These are phyloP conservation scores for Phaeotremella fagi DNA, from an alignment of 768 basidiomycete genomes.

Conservation along the genomic window DNA sequence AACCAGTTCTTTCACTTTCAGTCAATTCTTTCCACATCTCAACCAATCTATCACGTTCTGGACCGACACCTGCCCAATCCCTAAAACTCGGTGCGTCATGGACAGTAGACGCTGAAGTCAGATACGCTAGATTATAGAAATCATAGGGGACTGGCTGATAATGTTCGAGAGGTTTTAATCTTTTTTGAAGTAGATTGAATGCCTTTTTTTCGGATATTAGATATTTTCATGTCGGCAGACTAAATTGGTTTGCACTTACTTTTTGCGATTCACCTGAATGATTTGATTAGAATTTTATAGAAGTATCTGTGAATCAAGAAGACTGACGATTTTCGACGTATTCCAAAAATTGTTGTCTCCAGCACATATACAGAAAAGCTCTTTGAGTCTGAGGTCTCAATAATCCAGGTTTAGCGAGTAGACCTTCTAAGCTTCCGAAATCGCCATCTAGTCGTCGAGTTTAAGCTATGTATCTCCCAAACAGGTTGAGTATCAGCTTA, in stretches of 20 bases:
- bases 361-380: slow-evolving; percentile 44
- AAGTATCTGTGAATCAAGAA: not conserved
- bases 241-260: slow-evolving; percentile 3
- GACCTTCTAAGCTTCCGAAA: slow-evolving; percentile 33
- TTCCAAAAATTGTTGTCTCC: slow-evolving; percentile 46
- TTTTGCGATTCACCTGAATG: slow-evolving; percentile 11
- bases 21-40: slow-evolving; percentile 36
- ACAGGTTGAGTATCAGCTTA: slow-evolving; percentile 5
- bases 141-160: slow-evolving; percentile 47
- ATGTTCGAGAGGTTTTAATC: slow-evolving; percentile 47
- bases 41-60: slow-evolving; percentile 40
- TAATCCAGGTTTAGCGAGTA: slow-evolving; percentile 30
- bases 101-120: slow-evolving; percentile 44
- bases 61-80: slow-evolving; percentile 43
- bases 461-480: too few species aligned
- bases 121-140: slow-evolving; percentile 45
- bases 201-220: too few species aligned
- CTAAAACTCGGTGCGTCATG: slow-evolving; percentile 42
- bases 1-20: slow-evolving; percentile 1
- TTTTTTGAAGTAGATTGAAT: slow-evolving; percentile 45
- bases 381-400: slow-evolving; percentile 36
- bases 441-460: slow-evolving; percentile 42
- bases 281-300: not conserved
- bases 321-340: slow-evolving; percentile 40
- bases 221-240: too few species aligned